These are phyloP conservation scores for Coniochaeta ligniaria DNA, from an alignment of 2,329 filamentous ascomycete species.

Conservation along the genomic window DNA sequence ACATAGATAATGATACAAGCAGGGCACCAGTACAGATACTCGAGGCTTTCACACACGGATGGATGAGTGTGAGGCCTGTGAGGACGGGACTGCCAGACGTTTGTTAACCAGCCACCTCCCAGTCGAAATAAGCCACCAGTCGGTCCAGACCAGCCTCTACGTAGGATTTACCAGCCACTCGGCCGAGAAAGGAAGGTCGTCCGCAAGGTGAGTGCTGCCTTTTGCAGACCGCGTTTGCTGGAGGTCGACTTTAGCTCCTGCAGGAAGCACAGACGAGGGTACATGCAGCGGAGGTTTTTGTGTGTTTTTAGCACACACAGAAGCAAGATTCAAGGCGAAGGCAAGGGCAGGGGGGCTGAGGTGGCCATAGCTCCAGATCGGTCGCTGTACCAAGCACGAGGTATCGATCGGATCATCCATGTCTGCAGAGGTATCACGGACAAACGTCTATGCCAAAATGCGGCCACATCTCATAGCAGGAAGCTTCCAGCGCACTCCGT, in stretches of 20 bases:
- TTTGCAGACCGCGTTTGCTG: neutral
- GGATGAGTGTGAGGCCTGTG: too few species aligned
- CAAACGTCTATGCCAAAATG: neutral
- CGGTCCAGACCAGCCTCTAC: neutral
- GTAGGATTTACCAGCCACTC: neutral
- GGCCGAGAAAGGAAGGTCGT: conserved; percentile 1
- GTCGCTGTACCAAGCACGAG: neutral
- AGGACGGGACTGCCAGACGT: neutral
- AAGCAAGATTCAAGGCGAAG: conserved; percentile 1
- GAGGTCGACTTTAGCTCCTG: conserved; percentile 1
- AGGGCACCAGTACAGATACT: neutral
- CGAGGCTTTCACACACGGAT: too few species aligned
- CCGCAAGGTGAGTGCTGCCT: neutral
- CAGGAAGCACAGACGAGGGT: neutral
- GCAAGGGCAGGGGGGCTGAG: neutral
- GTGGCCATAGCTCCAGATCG: neutral
- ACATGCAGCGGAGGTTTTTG: neutral
- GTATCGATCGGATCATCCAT: neutral
- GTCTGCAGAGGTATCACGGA: neutral
- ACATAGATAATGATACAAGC: neutral
- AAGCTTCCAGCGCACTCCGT: neutral
- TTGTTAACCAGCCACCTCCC: neutral
- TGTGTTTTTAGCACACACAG: neutral
- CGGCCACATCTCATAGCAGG: neutral
- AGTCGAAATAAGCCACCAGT: neutral